Percentiles rank a stretch among this genome's conserved stretches.
These are phyloP conservation scores for Colletotrichum sp. DNA, from an alignment of 2,329 filamentous ascomycete species.

Conservation along the genomic window DNA sequence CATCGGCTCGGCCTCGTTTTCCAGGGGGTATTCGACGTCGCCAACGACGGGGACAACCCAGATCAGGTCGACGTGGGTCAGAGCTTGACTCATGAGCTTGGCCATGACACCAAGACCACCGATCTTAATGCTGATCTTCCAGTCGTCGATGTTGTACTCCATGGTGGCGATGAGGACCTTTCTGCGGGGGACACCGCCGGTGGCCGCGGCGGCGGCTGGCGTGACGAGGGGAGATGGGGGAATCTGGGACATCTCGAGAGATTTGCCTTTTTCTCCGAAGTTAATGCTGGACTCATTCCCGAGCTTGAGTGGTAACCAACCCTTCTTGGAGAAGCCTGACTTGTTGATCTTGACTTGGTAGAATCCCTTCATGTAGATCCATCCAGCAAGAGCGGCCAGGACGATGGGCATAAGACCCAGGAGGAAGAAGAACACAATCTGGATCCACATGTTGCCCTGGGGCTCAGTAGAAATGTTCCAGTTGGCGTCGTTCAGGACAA, in stretches of 20 bases:
- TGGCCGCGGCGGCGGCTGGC: slow-evolving; percentile 16
- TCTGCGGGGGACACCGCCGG: slow-evolving; percentile 37
- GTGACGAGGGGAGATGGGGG: slow-evolving; percentile 11
- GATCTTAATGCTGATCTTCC: slow-evolving; percentile 74
- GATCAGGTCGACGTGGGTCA: slow-evolving; percentile 68
- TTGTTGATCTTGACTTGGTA: slow-evolving; percentile 59
- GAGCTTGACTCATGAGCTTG: slow-evolving; percentile 69
- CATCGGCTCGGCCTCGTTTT: slow-evolving; percentile 65
- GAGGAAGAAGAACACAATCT: slow-evolving; percentile 58
- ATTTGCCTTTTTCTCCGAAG: slow-evolving; percentile 32
- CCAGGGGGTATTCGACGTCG: slow-evolving; percentile 67
- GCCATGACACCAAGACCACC: slow-evolving; percentile 75
- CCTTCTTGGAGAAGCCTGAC: slow-evolving; percentile 28
- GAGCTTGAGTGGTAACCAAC: slow-evolving; percentile 30
- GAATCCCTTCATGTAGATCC: slow-evolving; percentile 61
- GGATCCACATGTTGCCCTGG: slow-evolving; percentile 54
- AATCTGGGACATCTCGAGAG: slow-evolving; percentile 23
- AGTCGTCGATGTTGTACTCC: slow-evolving; percentile 76
- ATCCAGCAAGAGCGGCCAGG: slow-evolving; percentile 54
- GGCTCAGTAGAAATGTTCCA: slow-evolving; percentile 57
- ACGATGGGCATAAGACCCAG: slow-evolving; percentile 56
- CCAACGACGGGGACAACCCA: slow-evolving; percentile 70
- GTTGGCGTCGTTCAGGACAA: slow-evolving; percentile 59
- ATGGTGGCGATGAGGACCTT: slow-evolving; percentile 72
- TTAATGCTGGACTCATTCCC: slow-evolving; percentile 33